A percentile compares a stretch with the other conserved stretches of the same genome.
Conservation (phyloP, 2,329 filamentous ascomycete species). For the Microdochium paspali region DNA sequence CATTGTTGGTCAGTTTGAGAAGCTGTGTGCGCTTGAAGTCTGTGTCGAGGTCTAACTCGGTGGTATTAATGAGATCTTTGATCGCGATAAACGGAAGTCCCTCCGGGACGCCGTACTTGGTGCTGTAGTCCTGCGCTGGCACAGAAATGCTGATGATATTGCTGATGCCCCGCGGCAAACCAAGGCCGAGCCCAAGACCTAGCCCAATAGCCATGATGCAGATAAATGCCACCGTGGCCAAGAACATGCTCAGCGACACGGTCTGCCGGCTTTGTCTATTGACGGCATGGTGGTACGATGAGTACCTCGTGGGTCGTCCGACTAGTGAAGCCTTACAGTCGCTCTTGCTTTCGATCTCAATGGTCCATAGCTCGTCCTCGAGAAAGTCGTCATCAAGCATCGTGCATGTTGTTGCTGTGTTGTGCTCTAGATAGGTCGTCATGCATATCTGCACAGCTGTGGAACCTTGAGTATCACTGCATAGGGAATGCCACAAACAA, state of each 20-base stretch:
- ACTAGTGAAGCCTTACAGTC: background rate
- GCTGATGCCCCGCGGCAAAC: constrained; percentile 4
- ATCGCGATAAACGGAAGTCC: constrained; percentile 11
- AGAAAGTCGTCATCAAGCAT: background rate
- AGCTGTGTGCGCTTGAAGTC: constrained; percentile 8
- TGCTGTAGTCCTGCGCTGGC: constrained; percentile 7
- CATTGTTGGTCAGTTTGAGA: no score
- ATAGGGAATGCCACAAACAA: no score
- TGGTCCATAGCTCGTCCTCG: background rate
- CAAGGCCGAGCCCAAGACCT: constrained; percentile 13
- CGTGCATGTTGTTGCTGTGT: background rate
- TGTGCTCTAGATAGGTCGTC: background rate
- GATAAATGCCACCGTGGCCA: constrained; percentile 9
- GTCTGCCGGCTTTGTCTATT: background rate
- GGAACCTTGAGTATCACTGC: no score
- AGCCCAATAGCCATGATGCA: constrained; percentile 10
- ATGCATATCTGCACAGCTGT: no score
- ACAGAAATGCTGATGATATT: constrained; percentile 1
- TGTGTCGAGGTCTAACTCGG: constrained; percentile 17
- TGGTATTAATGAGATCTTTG: constrained; percentile 14
- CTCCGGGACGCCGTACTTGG: constrained; percentile 11
- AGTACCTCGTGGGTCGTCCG: background rate
- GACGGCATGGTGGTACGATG: background rate
- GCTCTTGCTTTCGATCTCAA: background rate
- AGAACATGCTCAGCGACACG: constrained; percentile 11